A percentile compares a stretch with the other conserved stretches of the same genome.
Conservation (phyloP, 192 early-diverging fungal species). For the Tieghemiomyces parasiticus region DNA sequence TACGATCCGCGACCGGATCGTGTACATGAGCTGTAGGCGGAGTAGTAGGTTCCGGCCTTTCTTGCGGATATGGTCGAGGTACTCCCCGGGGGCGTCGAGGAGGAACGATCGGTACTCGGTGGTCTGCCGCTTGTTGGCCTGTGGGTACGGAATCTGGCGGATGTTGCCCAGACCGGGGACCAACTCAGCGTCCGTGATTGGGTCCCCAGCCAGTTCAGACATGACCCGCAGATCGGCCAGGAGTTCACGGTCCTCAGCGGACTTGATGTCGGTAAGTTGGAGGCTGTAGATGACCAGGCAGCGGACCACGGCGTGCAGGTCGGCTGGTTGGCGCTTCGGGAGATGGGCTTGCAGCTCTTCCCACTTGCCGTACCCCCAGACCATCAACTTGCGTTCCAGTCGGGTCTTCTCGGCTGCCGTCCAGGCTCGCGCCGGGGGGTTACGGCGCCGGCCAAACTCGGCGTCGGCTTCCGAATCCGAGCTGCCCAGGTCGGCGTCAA, state of each 20-base stretch:
- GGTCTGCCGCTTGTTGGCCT: constrained; percentile 46
- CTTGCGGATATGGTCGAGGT: constrained; percentile 52
- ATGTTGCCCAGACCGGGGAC: not conserved
- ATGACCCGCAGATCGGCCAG: constrained; percentile 39
- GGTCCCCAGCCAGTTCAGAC: constrained; percentile 22
- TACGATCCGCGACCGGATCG: constrained; percentile 51
- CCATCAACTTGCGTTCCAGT: constrained; percentile 43
- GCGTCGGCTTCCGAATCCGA: constrained; percentile 5
- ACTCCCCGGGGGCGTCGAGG: constrained; percentile 52
- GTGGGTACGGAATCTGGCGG: constrained; percentile 32
- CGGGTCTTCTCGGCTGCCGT: constrained; percentile 37
- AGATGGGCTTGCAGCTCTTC: constrained; percentile 43
- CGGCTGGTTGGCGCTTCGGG: constrained; percentile 33
- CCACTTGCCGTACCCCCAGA: constrained; percentile 46
- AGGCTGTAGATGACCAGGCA: constrained; percentile 34
- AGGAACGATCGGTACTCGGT: constrained; percentile 56
- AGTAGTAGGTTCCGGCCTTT: constrained; percentile 55
- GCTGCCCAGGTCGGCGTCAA: not conserved
- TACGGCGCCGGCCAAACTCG: constrained; percentile 6
- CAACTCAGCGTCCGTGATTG: constrained; percentile 29
- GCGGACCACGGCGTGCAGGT: constrained; percentile 39
- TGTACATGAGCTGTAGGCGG: constrained; percentile 59
- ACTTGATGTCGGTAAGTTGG: constrained; percentile 26
- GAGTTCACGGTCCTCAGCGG: constrained; percentile 41
- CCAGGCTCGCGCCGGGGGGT: constrained; percentile 16